Conservation (phyloP, 192 early-diverging fungal genomes). For the Geosiphon pyriformis region DNA sequence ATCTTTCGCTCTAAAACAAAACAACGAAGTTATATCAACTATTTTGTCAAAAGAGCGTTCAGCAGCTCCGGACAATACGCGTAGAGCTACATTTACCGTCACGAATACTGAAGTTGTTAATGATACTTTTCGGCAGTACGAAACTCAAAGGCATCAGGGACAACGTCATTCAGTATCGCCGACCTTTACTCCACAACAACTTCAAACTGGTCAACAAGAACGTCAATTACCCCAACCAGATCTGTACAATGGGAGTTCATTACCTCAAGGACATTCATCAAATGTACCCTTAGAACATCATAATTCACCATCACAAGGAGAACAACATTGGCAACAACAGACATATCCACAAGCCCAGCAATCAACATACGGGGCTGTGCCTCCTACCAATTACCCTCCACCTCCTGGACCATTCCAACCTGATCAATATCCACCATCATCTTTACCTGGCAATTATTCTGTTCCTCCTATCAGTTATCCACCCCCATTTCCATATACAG, state of each 20-base stretch:
- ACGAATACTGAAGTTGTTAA: conserved; percentile 5
- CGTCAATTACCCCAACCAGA: background rate
- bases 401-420: background rate
- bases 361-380: background rate
- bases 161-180: background rate
- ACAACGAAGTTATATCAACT: background rate
- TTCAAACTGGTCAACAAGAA: background rate
- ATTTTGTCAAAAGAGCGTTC: background rate
- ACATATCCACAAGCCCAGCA: background rate
- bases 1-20: background rate
- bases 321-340: background rate
- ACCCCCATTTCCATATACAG: background rate
- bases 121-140: conserved; percentile 7
- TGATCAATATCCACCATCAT: background rate
- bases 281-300: background rate
- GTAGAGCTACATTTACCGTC: background rate
- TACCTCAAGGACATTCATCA: background rate
- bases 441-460: background rate
- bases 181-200: background rate
- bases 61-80: background rate
- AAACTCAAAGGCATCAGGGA: background rate
- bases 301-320: background rate
- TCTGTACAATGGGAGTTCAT: background rate
- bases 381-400: background rate
- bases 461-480: background rate